Conservation (phyloP, 2,329 filamentous ascomycete species). For the Beauveria asiatica region DNA sequence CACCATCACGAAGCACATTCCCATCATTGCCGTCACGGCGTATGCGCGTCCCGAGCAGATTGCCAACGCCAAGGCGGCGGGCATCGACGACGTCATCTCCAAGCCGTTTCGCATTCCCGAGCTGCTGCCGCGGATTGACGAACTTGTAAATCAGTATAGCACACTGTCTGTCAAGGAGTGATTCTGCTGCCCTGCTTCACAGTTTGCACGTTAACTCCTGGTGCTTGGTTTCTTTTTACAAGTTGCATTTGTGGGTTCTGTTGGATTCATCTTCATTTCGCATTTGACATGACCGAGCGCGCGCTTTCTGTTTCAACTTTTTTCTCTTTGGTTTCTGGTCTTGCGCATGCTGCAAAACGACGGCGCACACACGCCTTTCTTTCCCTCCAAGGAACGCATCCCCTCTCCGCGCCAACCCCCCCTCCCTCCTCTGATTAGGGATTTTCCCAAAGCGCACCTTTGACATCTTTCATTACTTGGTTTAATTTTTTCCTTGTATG, state of each 20-base stretch:
- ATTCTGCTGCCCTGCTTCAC: background rate
- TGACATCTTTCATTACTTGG: too few relatives aligned
- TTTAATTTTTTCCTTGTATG: too few relatives aligned
- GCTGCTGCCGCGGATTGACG: constrained; percentile 57
- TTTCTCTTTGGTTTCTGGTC: background rate
- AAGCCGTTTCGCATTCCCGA: constrained; percentile 75
- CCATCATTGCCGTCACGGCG: constrained; percentile 75
- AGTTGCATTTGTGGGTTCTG: background rate
- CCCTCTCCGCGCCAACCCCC: too few relatives aligned
- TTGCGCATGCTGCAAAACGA: background rate
- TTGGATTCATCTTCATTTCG: background rate
- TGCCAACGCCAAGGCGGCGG: constrained; percentile 58
- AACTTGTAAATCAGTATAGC: constrained; percentile 38
- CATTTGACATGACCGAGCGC: background rate
- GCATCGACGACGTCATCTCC: constrained; percentile 70
- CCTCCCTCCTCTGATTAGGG: too few relatives aligned
- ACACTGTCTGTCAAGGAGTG: background rate
- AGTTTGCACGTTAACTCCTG: background rate
- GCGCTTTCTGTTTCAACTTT: background rate
- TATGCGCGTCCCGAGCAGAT: constrained; percentile 71
- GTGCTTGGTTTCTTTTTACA: background rate
- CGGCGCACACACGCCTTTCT: background rate
- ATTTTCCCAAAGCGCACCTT: too few relatives aligned
- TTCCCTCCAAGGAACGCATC: too few relatives aligned
- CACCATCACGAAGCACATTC: constrained; percentile 56